Percentiles rank a stretch among this genome's conserved stretches.
These are phyloP conservation scores for Neurospora sp. DNA, from an alignment of 495 filamentous ascomycete genomes.

Conservation along the genomic window DNA sequence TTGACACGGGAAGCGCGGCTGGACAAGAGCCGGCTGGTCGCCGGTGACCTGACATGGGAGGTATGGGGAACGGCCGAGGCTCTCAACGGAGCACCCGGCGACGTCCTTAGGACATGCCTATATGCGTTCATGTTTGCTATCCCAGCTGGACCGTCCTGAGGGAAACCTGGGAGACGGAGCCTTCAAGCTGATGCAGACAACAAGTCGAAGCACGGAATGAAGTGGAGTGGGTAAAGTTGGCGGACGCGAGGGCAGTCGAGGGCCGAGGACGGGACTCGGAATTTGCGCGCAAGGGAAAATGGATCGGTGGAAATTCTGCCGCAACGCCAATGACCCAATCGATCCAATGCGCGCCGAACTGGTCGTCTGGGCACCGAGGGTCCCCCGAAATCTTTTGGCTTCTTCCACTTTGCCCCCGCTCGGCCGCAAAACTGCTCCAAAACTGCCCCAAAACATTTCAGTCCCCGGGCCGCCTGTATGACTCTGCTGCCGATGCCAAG, in stretches of 20 bases:
- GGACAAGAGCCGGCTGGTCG: slow-evolving; percentile 50
- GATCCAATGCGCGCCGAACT: neutral
- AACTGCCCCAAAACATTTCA: neutral
- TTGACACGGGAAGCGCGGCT: slow-evolving; percentile 16
- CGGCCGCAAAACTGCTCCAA: neutral
- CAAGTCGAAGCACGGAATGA: neutral
- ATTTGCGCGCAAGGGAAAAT: slow-evolving; percentile 2
- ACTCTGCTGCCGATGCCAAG: neutral
- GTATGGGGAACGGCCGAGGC: slow-evolving; percentile 28
- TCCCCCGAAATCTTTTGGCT: neutral
- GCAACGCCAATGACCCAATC: neutral
- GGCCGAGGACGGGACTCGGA: slow-evolving; percentile 1
- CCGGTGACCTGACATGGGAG: slow-evolving; percentile 41
- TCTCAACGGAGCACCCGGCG: slow-evolving; percentile 26
- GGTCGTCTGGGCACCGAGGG: neutral
- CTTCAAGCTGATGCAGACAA: slow-evolving; percentile 11
- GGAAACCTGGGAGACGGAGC: slow-evolving; percentile 4
- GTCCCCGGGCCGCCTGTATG: neutral
- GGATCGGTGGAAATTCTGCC: slow-evolving; percentile 4
- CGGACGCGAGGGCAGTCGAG: neutral
- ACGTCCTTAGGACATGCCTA: slow-evolving; percentile 31
- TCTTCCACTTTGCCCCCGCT: neutral
- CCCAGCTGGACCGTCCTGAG: slow-evolving; percentile 6
- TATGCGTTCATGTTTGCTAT: slow-evolving; percentile 35
- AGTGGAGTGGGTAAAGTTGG: neutral